phyloP scores from a whole-genome alignment of 148 eudicot genomes.

The Chenopodium suecicum region DNA sequence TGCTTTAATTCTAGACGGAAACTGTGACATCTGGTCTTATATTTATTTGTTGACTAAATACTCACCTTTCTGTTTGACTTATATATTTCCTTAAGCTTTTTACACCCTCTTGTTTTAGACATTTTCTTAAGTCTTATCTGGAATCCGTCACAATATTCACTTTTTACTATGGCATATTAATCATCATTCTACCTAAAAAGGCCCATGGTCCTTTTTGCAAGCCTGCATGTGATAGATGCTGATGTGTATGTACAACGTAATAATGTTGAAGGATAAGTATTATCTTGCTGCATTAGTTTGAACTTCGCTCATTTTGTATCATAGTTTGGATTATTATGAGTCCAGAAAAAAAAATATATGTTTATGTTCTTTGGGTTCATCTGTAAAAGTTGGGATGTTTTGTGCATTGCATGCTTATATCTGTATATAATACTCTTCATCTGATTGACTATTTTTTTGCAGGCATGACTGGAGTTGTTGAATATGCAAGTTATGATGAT shows the following conservation, averaged over 20 bases:
- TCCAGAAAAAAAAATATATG: too few species aligned
- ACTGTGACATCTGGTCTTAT: not conserved
- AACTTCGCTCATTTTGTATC: not conserved
- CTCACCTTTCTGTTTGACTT: too few species aligned
- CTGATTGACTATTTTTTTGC: slow-evolving; percentile 17
- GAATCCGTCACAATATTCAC: not conserved
- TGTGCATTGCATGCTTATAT: not conserved
- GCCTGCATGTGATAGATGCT: not conserved
- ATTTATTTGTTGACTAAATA: not conserved
- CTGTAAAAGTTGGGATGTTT: not conserved
- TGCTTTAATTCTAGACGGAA: not conserved
- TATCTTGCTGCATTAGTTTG: not conserved
- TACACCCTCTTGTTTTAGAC: not conserved
- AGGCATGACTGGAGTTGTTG: slow-evolving; percentile 81
- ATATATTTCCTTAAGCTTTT: not conserved
- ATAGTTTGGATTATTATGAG: not conserved
- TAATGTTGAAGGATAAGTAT: not conserved
- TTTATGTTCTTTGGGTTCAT: not conserved
- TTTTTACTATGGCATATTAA: not conserved
- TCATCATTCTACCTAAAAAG: not conserved
- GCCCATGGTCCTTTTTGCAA: not conserved
- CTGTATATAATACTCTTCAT: not conserved
- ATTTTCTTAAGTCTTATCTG: not conserved
- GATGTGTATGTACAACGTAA: not conserved
- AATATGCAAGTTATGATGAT: slow-evolving; percentile 74